Base-by-base conservation (phyloP, 2,329 filamentous ascomycete species). In the Nemania serpens region DNA sequence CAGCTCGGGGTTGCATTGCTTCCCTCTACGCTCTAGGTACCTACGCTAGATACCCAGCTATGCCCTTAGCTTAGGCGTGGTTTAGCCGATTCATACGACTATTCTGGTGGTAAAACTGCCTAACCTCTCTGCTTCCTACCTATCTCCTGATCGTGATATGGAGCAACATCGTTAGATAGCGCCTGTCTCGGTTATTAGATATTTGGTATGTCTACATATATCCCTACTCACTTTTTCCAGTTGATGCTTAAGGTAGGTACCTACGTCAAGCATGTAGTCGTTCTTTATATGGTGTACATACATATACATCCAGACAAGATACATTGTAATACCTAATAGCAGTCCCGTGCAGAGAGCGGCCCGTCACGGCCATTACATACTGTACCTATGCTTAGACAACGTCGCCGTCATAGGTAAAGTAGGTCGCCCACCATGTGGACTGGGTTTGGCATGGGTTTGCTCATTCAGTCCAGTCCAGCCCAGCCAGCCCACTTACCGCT, bases 1-100 rank as follows among this genome's bases (percentile, higher is more conserved):
- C 55, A 46, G 46, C 54, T 43, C 39, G 33, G 51, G 22, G 58
- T 64, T 61, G 53, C 22, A 58, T 60, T 54, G 52, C 52, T 46
- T 55, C 50, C 37, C 22, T 55, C 18, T 13, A 20, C 15, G n/a
- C 25, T 29, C 25, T 29, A 29, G 25, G 7, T 43, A 10, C 20
- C 18, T 22, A 20, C n/a, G 43, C 43, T 42, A 17, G 25, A 58
- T 43, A 18, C 45, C 42, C 25, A 17, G 42, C 34, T 18, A 34
- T 41, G 22, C 49, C 50, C 36, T 49, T 29, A 29, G 25, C 25
- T 29, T 29, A 29, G 36, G n/a, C 10, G 36, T n/a, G 45, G 22
- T 43, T 22, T 33, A 43, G 49, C 45, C 51, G 34, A 33, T 55
- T 52, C 18, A 42, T 48, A 59, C 51, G 3, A 41, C 15, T 55